These are phyloP conservation scores for Lunasporangiospora selenospora DNA, from an alignment of 192 early-diverging fungal species.

Conservation along the genomic window DNA sequence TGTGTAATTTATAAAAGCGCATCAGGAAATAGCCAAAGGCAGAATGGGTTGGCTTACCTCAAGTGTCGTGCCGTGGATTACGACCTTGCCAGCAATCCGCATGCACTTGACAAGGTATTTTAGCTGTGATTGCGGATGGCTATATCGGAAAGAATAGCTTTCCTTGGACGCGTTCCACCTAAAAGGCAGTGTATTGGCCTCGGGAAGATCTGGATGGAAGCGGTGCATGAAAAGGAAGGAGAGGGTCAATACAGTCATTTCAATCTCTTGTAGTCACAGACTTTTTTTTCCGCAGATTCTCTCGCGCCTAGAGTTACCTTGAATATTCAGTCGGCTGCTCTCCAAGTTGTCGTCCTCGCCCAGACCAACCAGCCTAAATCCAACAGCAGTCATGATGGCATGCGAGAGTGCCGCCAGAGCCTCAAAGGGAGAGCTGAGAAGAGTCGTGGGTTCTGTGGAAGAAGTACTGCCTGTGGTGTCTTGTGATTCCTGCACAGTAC, in stretches of 20 bases:
- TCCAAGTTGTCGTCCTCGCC: slow-evolving; percentile 59
- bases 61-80: slow-evolving; percentile 70
- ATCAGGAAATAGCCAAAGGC: neutral
- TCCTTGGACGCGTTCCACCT: slow-evolving; percentile 68
- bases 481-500: neutral
- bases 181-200: slow-evolving; percentile 47
- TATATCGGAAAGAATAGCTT: slow-evolving; percentile 69
- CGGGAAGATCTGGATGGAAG: slow-evolving; percentile 5
- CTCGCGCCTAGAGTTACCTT: slow-evolving; percentile 41
- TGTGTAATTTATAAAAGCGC: slow-evolving; percentile 1
- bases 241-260: neutral
- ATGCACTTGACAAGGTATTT: slow-evolving; percentile 74
- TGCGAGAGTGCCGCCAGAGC: slow-evolving; percentile 59
- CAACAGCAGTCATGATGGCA: slow-evolving; percentile 67
- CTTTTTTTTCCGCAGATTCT: neutral
- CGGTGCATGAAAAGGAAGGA: neutral
- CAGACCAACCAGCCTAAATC: slow-evolving; percentile 65
- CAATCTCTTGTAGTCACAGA: neutral
- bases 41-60: slow-evolving; percentile 54
- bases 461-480: slow-evolving; percentile 1
- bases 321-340: slow-evolving; percentile 9
- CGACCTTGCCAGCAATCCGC: slow-evolving; percentile 62
- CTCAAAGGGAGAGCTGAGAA: slow-evolving; percentile 52
- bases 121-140: slow-evolving; percentile 68
- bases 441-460: neutral